Conservation (phyloP, 768 basidiomycete genomes). For the Suillus sp. region DNA sequence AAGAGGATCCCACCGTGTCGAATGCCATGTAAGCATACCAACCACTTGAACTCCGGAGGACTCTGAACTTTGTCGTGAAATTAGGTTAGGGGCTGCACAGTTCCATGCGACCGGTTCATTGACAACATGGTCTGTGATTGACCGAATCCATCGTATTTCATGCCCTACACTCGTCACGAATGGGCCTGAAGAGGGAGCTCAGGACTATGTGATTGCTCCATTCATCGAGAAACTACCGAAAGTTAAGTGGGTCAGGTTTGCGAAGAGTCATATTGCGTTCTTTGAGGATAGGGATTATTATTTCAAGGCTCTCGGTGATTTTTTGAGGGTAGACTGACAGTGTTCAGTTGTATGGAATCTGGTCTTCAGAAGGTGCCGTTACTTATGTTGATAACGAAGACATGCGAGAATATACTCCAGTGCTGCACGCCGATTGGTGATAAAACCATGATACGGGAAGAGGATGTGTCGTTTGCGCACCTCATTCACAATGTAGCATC, state of each 20-base stretch:
- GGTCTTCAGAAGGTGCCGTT: background rate
- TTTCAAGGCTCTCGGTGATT: slow-evolving; percentile 19
- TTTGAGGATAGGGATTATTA: slow-evolving; percentile 27
- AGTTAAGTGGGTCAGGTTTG: slow-evolving; percentile 39
- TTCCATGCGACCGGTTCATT: slow-evolving; percentile 43
- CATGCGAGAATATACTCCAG: background rate
- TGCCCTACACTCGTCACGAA: slow-evolving; percentile 43
- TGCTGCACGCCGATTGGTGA: background rate
- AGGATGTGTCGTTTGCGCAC: background rate
- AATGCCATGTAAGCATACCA: slow-evolving; percentile 33
- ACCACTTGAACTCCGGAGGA: background rate
- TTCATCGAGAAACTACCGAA: slow-evolving; percentile 37
- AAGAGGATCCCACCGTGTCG: slow-evolving; percentile 36
- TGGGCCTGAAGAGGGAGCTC: slow-evolving; percentile 40
- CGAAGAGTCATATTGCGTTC: slow-evolving; percentile 29
- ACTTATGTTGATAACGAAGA: background rate
- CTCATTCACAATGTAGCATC: background rate
- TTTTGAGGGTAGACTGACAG: slow-evolving; percentile 15
- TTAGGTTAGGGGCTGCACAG: slow-evolving; percentile 32
- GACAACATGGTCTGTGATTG: slow-evolving; percentile 49
- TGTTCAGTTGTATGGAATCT: background rate
- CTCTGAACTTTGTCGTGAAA: background rate
- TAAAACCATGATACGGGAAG: background rate
- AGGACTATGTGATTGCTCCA: slow-evolving; percentile 36
- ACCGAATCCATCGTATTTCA: slow-evolving; percentile 42